Evolutionary conservation across 495 filamentous ascomycete genomes (phyloP).

Genomic region (Tuber magnatum): DNA sequence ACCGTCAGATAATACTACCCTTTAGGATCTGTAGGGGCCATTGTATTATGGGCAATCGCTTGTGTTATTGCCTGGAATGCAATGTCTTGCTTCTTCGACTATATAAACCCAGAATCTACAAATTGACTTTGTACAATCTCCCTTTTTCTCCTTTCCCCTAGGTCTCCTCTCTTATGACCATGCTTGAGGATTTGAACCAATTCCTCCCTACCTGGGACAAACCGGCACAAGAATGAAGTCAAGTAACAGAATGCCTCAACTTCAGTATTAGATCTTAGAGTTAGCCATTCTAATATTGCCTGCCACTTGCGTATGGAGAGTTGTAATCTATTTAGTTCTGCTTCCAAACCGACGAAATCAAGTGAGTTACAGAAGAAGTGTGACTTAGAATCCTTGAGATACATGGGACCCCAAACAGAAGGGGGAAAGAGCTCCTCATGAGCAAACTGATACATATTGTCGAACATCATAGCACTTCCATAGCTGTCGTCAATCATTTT

Average conservation of each 20-base stretch:
- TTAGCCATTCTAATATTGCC: neutral
- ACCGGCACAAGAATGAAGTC: neutral
- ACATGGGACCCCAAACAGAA: neutral
- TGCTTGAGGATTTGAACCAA: neutral
- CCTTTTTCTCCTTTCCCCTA: too few relatives aligned
- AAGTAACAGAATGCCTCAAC: neutral
- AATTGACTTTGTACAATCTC: too few relatives aligned
- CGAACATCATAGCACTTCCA: neutral
- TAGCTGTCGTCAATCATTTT: neutral
- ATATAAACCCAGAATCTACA: neutral
- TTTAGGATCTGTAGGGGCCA: neutral
- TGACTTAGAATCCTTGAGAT: neutral
- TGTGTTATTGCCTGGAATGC: neutral
- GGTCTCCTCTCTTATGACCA: neutral
- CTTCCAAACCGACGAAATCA: neutral
- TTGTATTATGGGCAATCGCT: neutral
- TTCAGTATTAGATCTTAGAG: neutral
- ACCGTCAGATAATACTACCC: slow-evolving; percentile 3
- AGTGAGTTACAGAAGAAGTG: neutral
- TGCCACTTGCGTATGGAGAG: neutral
- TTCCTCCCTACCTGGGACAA: neutral
- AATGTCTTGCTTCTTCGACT: neutral
- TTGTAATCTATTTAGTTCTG: neutral
- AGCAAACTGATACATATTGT: neutral
- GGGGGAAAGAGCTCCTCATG: neutral